phyloP scores from a whole-genome alignment of 169 alveolate species.

The Gregarina niphandrodes region DNA sequence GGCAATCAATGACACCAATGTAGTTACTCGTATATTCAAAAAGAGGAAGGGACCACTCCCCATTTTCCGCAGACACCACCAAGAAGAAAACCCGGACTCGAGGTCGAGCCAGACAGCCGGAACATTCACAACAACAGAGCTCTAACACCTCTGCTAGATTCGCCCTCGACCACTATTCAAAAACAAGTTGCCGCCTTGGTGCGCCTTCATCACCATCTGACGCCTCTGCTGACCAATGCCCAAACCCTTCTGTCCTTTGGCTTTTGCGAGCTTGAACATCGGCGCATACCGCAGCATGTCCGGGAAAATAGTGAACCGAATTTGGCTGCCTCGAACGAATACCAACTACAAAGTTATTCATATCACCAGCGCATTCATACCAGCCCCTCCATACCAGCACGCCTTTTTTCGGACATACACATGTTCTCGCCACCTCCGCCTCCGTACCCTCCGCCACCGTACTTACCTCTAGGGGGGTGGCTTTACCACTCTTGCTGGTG shows the following conservation, averaged over 20 bases:
- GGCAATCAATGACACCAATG: no score
- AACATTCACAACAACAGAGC: background rate
- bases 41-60: no score
- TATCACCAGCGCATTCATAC: no score
- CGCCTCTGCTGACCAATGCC: constrained; percentile 40
- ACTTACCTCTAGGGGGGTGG: constrained; percentile 50
- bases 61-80: no score
- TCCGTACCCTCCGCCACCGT: no score
- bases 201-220: constrained; percentile 31
- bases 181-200: constrained; percentile 22
- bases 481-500: constrained; percentile 84
- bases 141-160: background rate
- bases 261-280: constrained; percentile 65
- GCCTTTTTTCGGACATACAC: background rate
- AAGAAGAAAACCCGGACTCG: no score
- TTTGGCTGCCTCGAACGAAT: constrained; percentile 67
- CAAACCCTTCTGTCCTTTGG: constrained; percentile 31
- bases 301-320: constrained; percentile 79
- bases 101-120: no score
- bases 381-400: no score
- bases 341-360: background rate
- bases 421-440: background rate
- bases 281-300: constrained; percentile 98
- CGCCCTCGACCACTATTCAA: constrained; percentile 12
- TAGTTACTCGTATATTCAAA: no score